These are phyloP conservation scores for Ceriops tagal DNA, from an alignment of 345 rosid genomes.

Conservation along the genomic window DNA sequence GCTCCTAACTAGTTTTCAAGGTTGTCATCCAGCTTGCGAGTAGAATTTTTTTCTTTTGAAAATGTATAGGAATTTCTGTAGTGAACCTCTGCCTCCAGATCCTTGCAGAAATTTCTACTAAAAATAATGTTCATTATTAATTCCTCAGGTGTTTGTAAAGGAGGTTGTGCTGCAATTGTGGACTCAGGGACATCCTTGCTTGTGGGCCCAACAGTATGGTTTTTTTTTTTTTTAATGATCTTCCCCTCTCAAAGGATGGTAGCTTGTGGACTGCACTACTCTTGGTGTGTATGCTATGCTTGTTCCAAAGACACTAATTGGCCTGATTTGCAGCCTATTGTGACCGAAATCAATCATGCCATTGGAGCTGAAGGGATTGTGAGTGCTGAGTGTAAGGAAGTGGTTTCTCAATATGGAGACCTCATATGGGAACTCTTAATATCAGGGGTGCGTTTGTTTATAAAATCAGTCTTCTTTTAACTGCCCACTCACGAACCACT, in stretches of 20 bases:
- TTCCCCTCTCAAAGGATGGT: too few relatives aligned
- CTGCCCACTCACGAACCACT: neutral
- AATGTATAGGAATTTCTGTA: neutral
- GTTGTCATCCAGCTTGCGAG: neutral
- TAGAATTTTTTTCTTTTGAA: neutral
- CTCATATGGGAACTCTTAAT: constrained; percentile 67
- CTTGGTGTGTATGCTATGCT: neutral
- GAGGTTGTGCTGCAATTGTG: constrained; percentile 67
- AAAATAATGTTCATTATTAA: neutral
- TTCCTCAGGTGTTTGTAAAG: constrained; percentile 46
- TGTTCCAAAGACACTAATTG: neutral
- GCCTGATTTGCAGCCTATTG: constrained; percentile 41
- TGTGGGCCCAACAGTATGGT: constrained; percentile 71
- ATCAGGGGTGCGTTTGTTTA: constrained; percentile 47
- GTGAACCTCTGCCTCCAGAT: neutral
- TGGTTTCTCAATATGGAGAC: constrained; percentile 66
- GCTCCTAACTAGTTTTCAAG: neutral
- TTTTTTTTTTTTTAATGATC: neutral
- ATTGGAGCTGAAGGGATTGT: constrained; percentile 71
- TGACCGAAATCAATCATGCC: constrained; percentile 73
- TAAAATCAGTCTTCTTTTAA: neutral
- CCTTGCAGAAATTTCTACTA: neutral
- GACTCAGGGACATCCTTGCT: constrained; percentile 81
- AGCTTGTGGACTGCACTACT: too few relatives aligned
- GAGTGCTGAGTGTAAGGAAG: constrained; percentile 62